Base-by-base conservation (phyloP, 1,139 yeast genomes). In the Kodamaea fungicola region DNA sequence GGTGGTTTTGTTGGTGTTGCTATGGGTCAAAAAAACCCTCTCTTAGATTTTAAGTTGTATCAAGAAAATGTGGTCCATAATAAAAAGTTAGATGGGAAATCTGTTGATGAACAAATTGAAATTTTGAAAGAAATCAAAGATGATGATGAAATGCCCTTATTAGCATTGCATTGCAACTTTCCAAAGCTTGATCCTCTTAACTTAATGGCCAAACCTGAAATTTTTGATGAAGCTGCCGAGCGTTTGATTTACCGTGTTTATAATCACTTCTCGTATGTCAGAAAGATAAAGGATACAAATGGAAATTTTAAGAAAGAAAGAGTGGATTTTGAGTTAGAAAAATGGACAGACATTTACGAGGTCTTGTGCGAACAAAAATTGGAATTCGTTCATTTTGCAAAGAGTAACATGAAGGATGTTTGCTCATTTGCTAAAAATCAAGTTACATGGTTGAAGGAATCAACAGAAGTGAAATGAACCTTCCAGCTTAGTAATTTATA, bases 11-110 rank as follows among this genome's bases (percentile, higher is more conserved):
- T 62, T 22, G 72, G 72, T 2, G 68, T 64, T 7, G 67, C 70
- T 0, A 66, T 67, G 71, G 70, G 67, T 2, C 73, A 67, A 42
- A 63, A 57, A 30, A 55, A 64, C 39, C 68, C 72, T 0, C 21
- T 63, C 7, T 30, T 35, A n/a, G 73, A 67, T 43, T 55, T 49
- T 39, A 45, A 53, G 25, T 30, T 33, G 12, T 64, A 41, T 39
- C 41, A 51, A 24, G 44, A 41, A 8, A 32, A 40, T 8, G 42
- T 49, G 4, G 28, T 49, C 5, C 31, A 39, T 13, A 40, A 40
- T 26, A 32, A 43, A 10, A 38, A 40, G 12, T 23, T 41, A 13
- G 22, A 40, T 6, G 23, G 37, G 2, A 40, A 40, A 22, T 32
- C 48, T 2, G 34, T 42, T 7, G 43, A 43, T 3, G 52, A 56